Base-by-base conservation (phyloP, 768 basidiomycete genomes). In the Xerocomus potaroensis region DNA sequence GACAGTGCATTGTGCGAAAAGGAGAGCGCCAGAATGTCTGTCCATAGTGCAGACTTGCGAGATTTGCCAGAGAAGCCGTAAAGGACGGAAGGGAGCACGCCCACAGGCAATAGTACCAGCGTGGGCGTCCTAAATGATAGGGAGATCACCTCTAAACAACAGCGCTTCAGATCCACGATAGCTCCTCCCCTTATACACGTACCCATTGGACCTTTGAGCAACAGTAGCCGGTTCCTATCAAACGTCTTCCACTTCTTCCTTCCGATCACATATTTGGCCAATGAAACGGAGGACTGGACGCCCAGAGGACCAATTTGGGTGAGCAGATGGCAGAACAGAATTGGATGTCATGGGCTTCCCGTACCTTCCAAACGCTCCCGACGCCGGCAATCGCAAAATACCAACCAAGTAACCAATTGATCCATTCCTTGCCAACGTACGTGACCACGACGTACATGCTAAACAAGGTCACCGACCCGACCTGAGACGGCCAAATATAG, bases 1-100 rank as follows among this genome's bases (percentile, higher is more conserved):
- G 81, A 75, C 42, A 97, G 70, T 4, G 90, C 84, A 53, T 85
- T 88, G 63, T 87, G 81, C 21, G 85, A 79, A 61, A 95, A 88
- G 2, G 90, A 88, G 41, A 96, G 81, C 52, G 66, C 75, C 1
- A 83, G 65, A 4, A 94, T 60, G 66, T 96, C 86, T 22, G 83
- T 87, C n/a, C 91, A 67, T 23, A 91, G 56, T 39, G 80, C 83
- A 24, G 88, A 81, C 57, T 79, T 81, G 41, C 72, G 73, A 18
- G 62, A 56, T 48, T 65, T 60, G 29, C 65, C 32, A 49, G 69
- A 66, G 40, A 79, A 68, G 46, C 74, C 71, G 59, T 87, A 92
- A 11, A 89, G 61, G 39, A 77, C 69, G 3, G 86, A 84, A 18
- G 91, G 81, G 10, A 81, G 57, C 23, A 80, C 57, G 1, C 84